Evolutionary conservation across 305 asterid species (phyloP), one percentile per base, ranked within the genome.

Genomic region (Coffea humblotiana): DNA sequence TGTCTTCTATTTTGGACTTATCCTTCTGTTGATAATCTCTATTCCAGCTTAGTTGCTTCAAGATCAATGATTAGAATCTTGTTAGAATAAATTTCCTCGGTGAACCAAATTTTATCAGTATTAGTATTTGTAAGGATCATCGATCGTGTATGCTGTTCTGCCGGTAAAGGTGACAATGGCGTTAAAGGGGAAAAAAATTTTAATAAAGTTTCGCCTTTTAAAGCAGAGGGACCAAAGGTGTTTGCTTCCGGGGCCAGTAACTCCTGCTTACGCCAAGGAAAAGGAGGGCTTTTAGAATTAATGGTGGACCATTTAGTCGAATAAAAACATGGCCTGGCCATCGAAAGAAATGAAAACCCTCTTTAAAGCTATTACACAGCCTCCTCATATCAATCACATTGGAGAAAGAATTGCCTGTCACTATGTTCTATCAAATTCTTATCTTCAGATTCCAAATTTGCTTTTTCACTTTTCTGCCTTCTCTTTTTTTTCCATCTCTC

Each of bases 251-350:
- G 32, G 72, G 60, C 72, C 32, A 82, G 32, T 40, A 49, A 60
- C n/a, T 51, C 27, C 75, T 82, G 70, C 77, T 72, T 68, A 56
- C 61, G 40, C 77, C 70, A 84, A 77, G 84, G 60, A 78, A 75
- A 72, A 47, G 18, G 29, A 21, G 25, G 14, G 70, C 73, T 79
- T 74, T 72, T 47, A 66, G 77, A 69, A 71, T 16, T 49, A 71
- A 35, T 69, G 54, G 69, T 78, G 86, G 84, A 77, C 84, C 88
- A 74, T 70, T 52, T 74, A n/a, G 49, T 37, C 75, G 32, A 16
- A 74, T 54, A 81, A 76, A 77, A 86, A 90, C 88, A 87, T 84
- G 88, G 85, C 77, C 63, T 21, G 77, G 89, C 82, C 90, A 82
- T 74, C 74, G 76, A 90, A 83, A 82, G 72, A 83, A 75, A 86